Evolutionary conservation across 306 rosid genomes (phyloP), one percentile per base, ranked within the genome.

Genomic region (Arachis stenosperma): DNA sequence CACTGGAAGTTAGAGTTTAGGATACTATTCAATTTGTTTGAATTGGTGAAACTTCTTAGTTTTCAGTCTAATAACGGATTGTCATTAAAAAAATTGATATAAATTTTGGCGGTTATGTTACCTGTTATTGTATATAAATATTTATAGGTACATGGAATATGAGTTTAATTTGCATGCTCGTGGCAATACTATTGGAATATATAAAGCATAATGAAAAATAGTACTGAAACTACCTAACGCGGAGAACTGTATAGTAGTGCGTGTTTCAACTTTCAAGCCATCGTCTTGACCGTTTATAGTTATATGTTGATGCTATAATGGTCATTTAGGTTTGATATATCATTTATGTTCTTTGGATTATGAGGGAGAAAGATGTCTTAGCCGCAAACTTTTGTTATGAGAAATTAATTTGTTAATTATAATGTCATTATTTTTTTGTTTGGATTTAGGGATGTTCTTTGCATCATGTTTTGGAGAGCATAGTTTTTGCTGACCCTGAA

Each of bases 361-460:
- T 9, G 42, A 58, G 63, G 36, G 46, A 51, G 51, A 14, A 13
- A 52, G 22, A 33, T 67, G 7, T 9, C 36, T 46, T 46, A 37
- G 73, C 27, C 42, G 47, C 22, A 42, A 12, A 22, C 36, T 5
- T 63, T 70, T 61, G 22, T 33, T 56, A 73, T 47, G 53, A 37
- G 41, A 58, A 73, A 46, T 69, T 36, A 73, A 11, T 43, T 44
- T 55, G 56, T 84, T 73, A 9, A 54, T 73, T 65, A 71, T 71
- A 22, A 65, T 66, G 47, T 51, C 60, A 44, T 80, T 59, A 40
- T 61, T 58, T 50, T 81, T 75, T 67, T 62, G 48, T 70, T 58
- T 89, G 65, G 74, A 75, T 72, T 85, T 90, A 94, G 98, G 98
- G 97, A 41, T 81, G 86, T 82, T 70, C 85, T 64, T 80, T 94